These are phyloP conservation scores for Nakaseomyces delphensis DNA, from an alignment of 1,139 yeast species.

Conservation along the genomic window DNA sequence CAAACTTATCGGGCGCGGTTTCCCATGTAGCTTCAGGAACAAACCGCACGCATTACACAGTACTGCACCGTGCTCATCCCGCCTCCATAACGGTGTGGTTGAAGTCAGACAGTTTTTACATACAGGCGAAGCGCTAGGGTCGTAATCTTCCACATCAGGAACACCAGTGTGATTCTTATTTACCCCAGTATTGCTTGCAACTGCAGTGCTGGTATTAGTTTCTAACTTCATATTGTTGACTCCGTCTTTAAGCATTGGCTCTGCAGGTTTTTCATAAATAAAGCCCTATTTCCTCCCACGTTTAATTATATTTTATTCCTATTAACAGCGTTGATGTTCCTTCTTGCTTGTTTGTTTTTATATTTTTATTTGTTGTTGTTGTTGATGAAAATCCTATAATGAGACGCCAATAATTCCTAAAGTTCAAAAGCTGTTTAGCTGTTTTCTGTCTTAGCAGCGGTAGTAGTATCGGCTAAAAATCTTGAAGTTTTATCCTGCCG, in stretches of 20 bases:
- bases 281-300: too few species aligned
- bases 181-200: background rate
- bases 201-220: background rate
- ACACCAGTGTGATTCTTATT: background rate
- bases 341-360: too few species aligned
- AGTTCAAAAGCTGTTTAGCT: too few species aligned
- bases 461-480: too few species aligned
- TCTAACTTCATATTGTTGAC: background rate
- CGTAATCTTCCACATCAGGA: background rate
- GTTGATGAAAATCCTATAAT: too few species aligned
- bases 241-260: background rate
- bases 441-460: too few species aligned
- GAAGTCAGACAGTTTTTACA: constrained; percentile 89
- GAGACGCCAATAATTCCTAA: too few species aligned
- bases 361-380: too few species aligned
- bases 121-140: constrained; percentile 37
- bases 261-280: too few species aligned
- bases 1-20: constrained; percentile 83
- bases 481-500: too few species aligned
- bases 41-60: constrained; percentile 94
- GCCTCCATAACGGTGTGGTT: constrained; percentile 90
- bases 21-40: constrained; percentile 81
- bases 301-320: too few species aligned
- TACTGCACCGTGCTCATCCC: constrained; percentile 89
- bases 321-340: too few species aligned